Evolutionary conservation across 2,329 filamentous ascomycete genomes (phyloP).

Genomic region (Didymella lethalis): DNA sequence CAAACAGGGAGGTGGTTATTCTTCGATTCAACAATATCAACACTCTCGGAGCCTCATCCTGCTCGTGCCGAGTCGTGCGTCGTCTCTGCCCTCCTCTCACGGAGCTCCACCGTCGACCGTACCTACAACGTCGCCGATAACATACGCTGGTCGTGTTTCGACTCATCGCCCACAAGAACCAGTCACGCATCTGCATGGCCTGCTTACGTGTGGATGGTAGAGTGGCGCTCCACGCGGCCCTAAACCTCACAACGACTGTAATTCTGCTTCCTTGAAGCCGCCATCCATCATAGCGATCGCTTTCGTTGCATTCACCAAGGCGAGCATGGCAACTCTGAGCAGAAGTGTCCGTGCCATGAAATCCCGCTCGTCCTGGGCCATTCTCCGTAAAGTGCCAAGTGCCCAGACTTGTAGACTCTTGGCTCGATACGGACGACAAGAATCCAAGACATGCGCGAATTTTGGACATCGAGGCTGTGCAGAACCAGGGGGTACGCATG

Average conservation of each 20-base stretch:
- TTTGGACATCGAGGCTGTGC: constrained; percentile 23
- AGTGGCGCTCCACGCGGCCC: not conserved
- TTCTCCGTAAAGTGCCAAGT: constrained; percentile 22
- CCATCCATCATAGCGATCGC: not conserved
- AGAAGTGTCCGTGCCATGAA: constrained; percentile 6
- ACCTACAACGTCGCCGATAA: constrained; percentile 1
- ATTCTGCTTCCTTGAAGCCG: not conserved
- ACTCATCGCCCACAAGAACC: not conserved
- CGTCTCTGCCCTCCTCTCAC: not conserved
- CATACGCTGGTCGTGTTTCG: constrained; percentile 4
- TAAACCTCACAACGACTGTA: constrained; percentile 1
- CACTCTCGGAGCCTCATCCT: not conserved
- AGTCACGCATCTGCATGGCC: not conserved
- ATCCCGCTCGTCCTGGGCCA: constrained; percentile 23
- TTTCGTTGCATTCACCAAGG: constrained; percentile 1
- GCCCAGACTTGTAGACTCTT: constrained; percentile 15
- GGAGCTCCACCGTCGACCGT: not conserved
- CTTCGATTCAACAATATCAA: constrained; percentile 8
- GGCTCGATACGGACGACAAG: not conserved
- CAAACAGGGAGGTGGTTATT: constrained; percentile 17
- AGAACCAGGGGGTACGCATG: constrained; percentile 19
- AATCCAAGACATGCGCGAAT: constrained; percentile 16
- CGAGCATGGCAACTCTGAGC: constrained; percentile 11
- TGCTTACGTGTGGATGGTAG: not conserved
- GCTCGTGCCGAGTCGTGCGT: not conserved